phyloP scores from a whole-genome alignment of 345 rosid species.

The Ceriops tagal region DNA sequence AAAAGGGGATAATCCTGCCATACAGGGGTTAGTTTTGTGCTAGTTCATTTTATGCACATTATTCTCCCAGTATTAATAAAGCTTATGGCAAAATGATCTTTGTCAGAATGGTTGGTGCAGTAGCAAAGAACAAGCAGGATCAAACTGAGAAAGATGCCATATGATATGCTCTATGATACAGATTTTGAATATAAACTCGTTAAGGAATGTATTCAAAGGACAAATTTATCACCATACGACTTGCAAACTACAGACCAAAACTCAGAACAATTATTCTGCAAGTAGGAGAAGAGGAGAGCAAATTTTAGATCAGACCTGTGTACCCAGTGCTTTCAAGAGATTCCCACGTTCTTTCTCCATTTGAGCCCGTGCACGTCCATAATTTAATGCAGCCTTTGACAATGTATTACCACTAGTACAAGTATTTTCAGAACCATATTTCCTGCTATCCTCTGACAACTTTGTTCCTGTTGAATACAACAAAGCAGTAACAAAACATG shows the following conservation, averaged over 20 bases:
- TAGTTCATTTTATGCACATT: too few species aligned
- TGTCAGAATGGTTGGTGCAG: neutral
- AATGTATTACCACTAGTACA: constrained; percentile 82
- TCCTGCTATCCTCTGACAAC: constrained; percentile 80
- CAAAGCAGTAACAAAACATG: constrained; percentile 43
- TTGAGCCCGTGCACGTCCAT: constrained; percentile 66
- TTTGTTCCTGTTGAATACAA: constrained; percentile 57
- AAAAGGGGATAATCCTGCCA: too few species aligned
- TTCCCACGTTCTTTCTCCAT: constrained; percentile 87
- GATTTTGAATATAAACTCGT: neutral
- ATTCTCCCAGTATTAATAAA: too few species aligned
- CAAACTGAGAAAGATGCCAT: neutral
- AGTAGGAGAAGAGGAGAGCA: neutral
- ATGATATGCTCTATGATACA: neutral
- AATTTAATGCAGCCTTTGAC: constrained; percentile 64
- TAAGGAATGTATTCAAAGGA: constrained; percentile 20
- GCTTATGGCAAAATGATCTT: neutral
- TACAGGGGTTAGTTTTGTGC: too few species aligned
- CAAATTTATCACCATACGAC: constrained; percentile 72
- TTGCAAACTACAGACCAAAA: constrained; percentile 35
- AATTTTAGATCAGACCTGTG: constrained; percentile 58
- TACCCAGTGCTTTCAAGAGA: constrained; percentile 75
- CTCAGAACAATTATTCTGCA: neutral
- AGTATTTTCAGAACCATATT: constrained; percentile 79
- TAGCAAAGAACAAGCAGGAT: neutral